These are phyloP conservation scores for Articulospora tetracladia DNA, from an alignment of 495 filamentous ascomycete genomes.

Conservation along the genomic window DNA sequence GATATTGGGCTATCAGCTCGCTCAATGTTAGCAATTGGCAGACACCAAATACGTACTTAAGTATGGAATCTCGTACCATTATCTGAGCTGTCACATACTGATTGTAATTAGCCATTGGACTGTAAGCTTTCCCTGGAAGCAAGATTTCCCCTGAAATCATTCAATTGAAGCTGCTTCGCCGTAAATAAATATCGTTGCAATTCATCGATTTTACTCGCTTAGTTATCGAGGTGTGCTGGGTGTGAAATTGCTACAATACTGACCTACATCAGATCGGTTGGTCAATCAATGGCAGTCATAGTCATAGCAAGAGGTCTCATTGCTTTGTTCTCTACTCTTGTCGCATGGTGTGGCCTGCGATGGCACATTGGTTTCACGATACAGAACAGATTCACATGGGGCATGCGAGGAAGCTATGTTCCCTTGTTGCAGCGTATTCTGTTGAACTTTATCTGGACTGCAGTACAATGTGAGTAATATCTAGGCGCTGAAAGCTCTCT, in stretches of 20 bases:
- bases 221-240: slow-evolving; percentile 29
- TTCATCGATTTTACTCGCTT: too few relatives aligned
- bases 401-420: slow-evolving; percentile 25
- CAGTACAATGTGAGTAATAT: slow-evolving; percentile 13
- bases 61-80: background rate
- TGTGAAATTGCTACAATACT: too few relatives aligned
- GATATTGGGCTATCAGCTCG: slow-evolving; percentile 27
- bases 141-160: too few relatives aligned
- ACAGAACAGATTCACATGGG: slow-evolving; percentile 24
- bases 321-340: slow-evolving; percentile 29
- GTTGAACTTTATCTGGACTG: slow-evolving; percentile 30
- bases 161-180: too few relatives aligned
- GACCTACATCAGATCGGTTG: slow-evolving; percentile 22
- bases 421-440: slow-evolving; percentile 14
- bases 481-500: background rate
- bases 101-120: background rate
- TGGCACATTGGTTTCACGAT: slow-evolving; percentile 30
- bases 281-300: slow-evolving; percentile 30
- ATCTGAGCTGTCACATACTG: background rate
- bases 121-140: background rate
- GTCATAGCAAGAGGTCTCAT: slow-evolving; percentile 29
- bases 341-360: slow-evolving; percentile 28
- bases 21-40: slow-evolving; percentile 35
- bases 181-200: too few relatives aligned
- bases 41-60: slow-evolving; percentile 30